These are phyloP conservation scores for Stenogyne calaminthoides DNA, from an alignment of 305 asterid species.

Conservation along the genomic window DNA sequence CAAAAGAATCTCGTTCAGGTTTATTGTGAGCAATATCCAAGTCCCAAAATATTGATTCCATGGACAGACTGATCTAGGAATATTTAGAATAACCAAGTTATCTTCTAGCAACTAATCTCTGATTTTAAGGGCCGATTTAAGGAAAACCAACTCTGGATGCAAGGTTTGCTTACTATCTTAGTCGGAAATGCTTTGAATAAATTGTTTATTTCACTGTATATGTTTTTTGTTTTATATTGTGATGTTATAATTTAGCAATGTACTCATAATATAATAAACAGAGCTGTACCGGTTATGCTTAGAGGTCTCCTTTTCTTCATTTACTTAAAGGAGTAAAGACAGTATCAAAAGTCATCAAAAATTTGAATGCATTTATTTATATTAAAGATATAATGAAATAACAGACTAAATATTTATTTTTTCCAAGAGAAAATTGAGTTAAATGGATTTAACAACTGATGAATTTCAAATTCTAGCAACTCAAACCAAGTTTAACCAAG, in stretches of 20 bases:
- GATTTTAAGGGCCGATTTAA: not conserved
- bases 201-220: not conserved
- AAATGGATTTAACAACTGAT: not conserved
- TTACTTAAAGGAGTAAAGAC: not conserved
- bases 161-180: not conserved
- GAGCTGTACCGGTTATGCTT: not conserved
- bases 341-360: not conserved
- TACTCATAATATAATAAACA: not conserved
- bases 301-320: not conserved
- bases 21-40: not conserved
- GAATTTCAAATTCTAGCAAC: too few species aligned
- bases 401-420: not conserved
- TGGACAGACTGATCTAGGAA: not conserved
- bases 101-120: not conserved
- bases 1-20: conserved; percentile 15
- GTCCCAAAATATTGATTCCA: not conserved
- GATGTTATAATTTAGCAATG: not conserved
- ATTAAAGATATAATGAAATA: not conserved
- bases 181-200: not conserved
- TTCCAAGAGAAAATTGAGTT: not conserved
- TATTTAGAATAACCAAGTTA: not conserved
- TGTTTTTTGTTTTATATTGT: not conserved
- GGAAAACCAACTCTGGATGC: not conserved
- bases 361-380: not conserved
- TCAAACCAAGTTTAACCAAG: not conserved